phyloP scores from a whole-genome alignment of 306 rosid genomes.

The Argentina anserina region DNA sequence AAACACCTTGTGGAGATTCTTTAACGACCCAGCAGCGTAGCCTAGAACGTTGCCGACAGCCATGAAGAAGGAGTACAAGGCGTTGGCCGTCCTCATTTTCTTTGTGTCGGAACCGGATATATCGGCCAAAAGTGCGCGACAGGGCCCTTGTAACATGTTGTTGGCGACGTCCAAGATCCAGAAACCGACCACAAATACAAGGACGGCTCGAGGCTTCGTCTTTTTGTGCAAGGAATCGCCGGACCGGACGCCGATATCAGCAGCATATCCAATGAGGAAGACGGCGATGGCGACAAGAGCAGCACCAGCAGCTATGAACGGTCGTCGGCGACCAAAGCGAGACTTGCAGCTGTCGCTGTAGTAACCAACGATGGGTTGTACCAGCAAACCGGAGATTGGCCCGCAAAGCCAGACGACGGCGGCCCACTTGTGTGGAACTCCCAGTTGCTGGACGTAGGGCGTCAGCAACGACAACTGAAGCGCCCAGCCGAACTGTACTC shows the following conservation, averaged over 20 bases:
- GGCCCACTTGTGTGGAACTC: neutral
- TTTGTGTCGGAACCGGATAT: neutral
- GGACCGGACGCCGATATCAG: neutral
- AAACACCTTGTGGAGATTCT: neutral
- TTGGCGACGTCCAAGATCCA: neutral
- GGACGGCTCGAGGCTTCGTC: neutral
- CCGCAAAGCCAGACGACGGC: neutral
- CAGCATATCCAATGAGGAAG: neutral
- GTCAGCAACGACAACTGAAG: neutral
- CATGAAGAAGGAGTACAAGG: neutral
- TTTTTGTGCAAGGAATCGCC: neutral
- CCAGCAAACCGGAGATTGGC: neutral
- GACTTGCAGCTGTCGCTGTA: neutral
- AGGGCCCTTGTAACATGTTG: neutral
- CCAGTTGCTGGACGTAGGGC: neutral
- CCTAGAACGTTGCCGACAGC: neutral
- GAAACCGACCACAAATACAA: neutral
- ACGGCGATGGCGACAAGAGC: neutral
- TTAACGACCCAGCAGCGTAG: neutral
- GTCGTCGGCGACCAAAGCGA: neutral
- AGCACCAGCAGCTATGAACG: neutral
- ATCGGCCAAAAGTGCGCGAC: neutral
- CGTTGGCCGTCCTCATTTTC: neutral
- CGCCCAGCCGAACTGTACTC: conserved; percentile 1
- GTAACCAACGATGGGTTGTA: conserved; percentile 1